Evolutionary conservation across 345 rosid genomes (phyloP).

Genomic region (Salix koriyanagi): DNA sequence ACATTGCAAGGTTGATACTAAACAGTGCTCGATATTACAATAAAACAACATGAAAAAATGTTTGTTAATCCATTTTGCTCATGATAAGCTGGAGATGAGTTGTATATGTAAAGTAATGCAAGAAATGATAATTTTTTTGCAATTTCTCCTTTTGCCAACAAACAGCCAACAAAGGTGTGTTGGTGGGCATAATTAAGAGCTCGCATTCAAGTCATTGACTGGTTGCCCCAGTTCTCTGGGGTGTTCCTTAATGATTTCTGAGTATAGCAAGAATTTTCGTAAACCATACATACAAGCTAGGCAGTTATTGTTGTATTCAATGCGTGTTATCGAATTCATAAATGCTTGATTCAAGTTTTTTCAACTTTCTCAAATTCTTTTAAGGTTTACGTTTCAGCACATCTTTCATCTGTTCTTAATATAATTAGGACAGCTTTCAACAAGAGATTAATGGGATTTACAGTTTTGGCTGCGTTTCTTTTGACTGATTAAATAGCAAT

Average conservation of each 20-base stretch:
- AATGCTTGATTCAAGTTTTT: background rate
- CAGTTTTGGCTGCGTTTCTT: background rate
- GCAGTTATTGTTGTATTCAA: background rate
- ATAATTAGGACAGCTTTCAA: background rate
- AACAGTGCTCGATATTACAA: background rate
- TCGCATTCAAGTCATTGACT: slow-evolving; percentile 1
- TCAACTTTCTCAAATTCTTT: background rate
- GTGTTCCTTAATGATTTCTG: background rate
- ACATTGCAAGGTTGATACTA: background rate
- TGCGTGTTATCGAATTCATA: background rate
- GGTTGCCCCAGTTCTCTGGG: background rate
- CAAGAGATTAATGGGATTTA: background rate
- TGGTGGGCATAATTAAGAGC: slow-evolving; percentile 6
- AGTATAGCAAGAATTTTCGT: background rate
- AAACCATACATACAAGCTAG: background rate
- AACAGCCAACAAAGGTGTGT: slow-evolving; percentile 8
- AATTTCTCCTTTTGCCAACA: slow-evolving; percentile 7
- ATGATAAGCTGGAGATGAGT: background rate
- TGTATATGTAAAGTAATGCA: background rate
- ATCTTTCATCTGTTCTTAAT: background rate
- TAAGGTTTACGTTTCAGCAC: background rate
- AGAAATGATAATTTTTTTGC: background rate
- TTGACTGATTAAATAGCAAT: background rate
- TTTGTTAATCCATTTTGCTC: background rate
- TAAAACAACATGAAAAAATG: background rate